Base-by-base conservation (phyloP, 2,329 filamentous ascomycete genomes). In the Plenodomus tracheiphilus region DNA sequence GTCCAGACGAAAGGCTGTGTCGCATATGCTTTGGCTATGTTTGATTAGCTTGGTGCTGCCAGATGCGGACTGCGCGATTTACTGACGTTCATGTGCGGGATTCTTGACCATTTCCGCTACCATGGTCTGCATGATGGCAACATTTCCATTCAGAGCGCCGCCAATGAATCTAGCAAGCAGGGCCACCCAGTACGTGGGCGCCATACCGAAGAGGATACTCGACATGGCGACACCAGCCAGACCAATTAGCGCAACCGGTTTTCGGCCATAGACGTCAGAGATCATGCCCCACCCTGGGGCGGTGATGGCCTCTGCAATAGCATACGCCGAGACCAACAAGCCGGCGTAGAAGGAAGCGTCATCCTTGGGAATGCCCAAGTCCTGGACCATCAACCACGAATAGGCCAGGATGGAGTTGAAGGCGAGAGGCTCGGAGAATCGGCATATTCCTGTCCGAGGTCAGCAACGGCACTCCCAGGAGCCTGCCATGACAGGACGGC, bases 1-100 rank as follows among this genome's bases (percentile, higher is more conserved):
- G 84, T 88, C 91, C 92, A 96, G 7, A 96, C 88, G 65, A 96
- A 96, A 1, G 92, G 92, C 86, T 96, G 95, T 39, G 96, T 85
- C 3, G 91, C 86, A 71, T 92, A 96, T 36, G 92, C 92, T 53
- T 87, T 85, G 49, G 91, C 88, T 91, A 57, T 34, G 35, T 20
- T 32, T 9, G 11, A 22, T 61, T 37, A 60, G 57, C 53, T 32
- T 32, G 36, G 13, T 13, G n/a, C 15, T 42, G 13, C 11, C 18
- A n/a, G 18, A 35, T 16, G 35, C 20, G 20, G n/a, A 11, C 13
- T 25, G 16, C 16, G 15, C 13, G 28, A 41, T 48, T 17, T 35
- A 82, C 86, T 79, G 76, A 90, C 87, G 90, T 74, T 96, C 91
- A 72, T 96, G 89, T 61, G 91, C 88, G n/a, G 89, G 90, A 53